phyloP scores from a whole-genome alignment of 148 eudicot genomes.

The Dysphania ambrosioides region DNA sequence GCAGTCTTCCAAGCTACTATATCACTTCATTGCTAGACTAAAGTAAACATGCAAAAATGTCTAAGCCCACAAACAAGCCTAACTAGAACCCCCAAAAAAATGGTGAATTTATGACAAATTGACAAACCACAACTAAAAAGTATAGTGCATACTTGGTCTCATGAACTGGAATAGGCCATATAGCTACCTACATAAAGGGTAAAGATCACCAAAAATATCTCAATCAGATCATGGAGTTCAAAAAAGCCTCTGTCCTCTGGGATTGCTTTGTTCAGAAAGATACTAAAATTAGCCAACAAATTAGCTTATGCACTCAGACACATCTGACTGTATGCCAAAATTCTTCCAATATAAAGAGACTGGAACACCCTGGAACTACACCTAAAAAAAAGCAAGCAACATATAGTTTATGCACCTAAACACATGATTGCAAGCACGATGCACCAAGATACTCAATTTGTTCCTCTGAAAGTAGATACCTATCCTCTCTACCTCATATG shows the following conservation, averaged over 20 bases:
- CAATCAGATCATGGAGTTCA: neutral
- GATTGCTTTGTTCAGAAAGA: neutral
- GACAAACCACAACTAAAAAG: neutral
- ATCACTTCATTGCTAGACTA: neutral
- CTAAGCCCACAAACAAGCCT: neutral
- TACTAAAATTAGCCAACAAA: neutral
- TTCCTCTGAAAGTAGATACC: neutral
- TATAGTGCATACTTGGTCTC: neutral
- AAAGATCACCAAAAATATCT: neutral
- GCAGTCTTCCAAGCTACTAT: neutral
- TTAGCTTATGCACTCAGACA: neutral
- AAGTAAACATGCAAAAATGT: neutral
- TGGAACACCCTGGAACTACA: neutral
- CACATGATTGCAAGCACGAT: conserved; percentile 1
- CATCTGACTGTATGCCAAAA: neutral
- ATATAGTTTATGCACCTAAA: conserved; percentile 7
- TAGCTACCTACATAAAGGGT: neutral
- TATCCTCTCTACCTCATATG: neutral
- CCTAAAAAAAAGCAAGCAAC: neutral
- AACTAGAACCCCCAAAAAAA: neutral
- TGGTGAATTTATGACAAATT: neutral
- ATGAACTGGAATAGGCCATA: neutral
- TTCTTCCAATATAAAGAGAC: no score
- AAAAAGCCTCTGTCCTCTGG: neutral
- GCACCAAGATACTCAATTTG: neutral